A percentile compares a stretch with the other conserved stretches of the same genome.
Evolutionary conservation across 257 asterid species (phyloP).

Genomic region (Solanum chmielewskii): DNA sequence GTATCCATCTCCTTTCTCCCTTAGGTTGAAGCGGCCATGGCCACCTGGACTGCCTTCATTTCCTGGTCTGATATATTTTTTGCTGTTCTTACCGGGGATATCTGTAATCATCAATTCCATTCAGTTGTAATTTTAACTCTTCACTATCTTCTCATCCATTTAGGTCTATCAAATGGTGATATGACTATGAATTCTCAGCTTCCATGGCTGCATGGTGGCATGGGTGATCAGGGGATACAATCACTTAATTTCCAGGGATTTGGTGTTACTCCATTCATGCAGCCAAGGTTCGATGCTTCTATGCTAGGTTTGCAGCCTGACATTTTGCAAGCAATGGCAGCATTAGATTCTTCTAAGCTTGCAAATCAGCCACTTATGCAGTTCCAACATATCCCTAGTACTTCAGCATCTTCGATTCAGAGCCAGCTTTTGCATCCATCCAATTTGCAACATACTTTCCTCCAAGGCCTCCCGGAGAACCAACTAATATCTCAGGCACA

Average conservation of each 20-base stretch:
- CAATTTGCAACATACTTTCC: conserved; percentile 39
- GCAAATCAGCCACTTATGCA: conserved; percentile 52
- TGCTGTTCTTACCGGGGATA: neutral
- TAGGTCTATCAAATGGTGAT: conserved; percentile 59
- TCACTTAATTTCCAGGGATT: conserved; percentile 59
- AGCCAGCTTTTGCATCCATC: conserved; percentile 57
- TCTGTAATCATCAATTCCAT: neutral
- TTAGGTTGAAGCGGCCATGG: conserved; percentile 87
- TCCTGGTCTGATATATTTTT: conserved; percentile 38
- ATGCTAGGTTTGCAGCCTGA: conserved; percentile 67
- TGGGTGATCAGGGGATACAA: conserved; percentile 49
- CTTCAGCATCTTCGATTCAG: conserved; percentile 48
- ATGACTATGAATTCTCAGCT: conserved; percentile 47
- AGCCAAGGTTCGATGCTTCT: conserved; percentile 61
- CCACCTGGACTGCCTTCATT: conserved; percentile 66
- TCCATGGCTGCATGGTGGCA: conserved; percentile 63
- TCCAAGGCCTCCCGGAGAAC: conserved; percentile 51
- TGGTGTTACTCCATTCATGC: conserved; percentile 71
- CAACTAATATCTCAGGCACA: conserved; percentile 58
- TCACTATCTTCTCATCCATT: neutral
- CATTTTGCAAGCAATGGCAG: conserved; percentile 64
- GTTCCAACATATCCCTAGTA: conserved; percentile 44
- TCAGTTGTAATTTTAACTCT: neutral
- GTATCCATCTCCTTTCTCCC: conserved; percentile 89
- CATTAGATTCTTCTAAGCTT: conserved; percentile 50